Evolutionary conservation across 2,329 filamentous ascomycete genomes (phyloP), one percentile per base, ranked within the genome.

Genomic region (Botryotinia globosa): DNA sequence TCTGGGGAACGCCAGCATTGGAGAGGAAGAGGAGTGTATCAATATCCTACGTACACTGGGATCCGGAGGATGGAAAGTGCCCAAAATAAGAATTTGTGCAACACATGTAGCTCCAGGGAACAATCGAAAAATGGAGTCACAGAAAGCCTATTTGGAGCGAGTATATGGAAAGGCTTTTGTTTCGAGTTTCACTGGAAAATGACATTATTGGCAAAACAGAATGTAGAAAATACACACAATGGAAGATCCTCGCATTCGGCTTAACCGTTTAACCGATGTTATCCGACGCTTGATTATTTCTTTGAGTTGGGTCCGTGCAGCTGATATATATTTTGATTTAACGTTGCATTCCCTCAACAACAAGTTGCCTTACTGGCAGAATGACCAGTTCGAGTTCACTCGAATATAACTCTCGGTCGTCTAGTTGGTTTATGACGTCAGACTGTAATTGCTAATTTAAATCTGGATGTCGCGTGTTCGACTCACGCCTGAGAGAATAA

Each of bases 321-420:
- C 3, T 3, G 0, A 25, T 25, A 3, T 65, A 65, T 48, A 65
- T 54, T 32, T 22, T 54, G 0, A 8, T 10, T 3, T 54, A 9
- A 22, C 18, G 0, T 1, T 0, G 1, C 0, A 0, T 0, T 1
- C 0, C 0, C 0, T 14, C 45, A 67, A 29, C 45, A 67, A 29
- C 48, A 42, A 56, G 2, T 32, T 67, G 48, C 48, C 65, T 29
- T 10, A 42, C 16, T 56, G 65, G 65, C 56, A 67, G 25, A 39
- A 67, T 32, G 65, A 67, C 65, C 65, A 32, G 18, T 42, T 67
- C 48, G 65, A 67, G 65, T 32, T 42, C 65, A 67, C 65, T 56
- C 48, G 65, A 56, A 51, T 1, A 42, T 25, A 1, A 67, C 65
- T 67, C 65, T 67, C 65, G 65, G 65, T 67, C 65, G 65, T 67